Percentiles rank a stretch among this genome's conserved stretches.
Evolutionary conservation across 1,284 basidiomycete species (phyloP).

Genomic region (Cryptococcus hybrid): DNA sequence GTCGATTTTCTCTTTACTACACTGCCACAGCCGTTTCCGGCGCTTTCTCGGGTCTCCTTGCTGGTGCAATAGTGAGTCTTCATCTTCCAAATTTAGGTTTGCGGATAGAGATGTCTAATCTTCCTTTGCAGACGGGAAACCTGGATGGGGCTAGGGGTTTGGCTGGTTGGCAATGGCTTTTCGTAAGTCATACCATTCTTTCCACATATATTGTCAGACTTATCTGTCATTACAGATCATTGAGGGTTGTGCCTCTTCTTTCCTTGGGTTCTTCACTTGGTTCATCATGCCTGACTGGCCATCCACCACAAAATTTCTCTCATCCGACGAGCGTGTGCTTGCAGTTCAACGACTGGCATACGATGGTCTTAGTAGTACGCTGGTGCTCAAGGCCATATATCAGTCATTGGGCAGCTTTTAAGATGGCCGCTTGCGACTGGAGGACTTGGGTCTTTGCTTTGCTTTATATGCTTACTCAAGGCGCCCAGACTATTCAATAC

Average conservation of each 20-base stretch:
- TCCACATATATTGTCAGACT: no score
- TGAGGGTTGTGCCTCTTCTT: conserved; percentile 42
- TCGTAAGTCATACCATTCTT: conserved; percentile 8
- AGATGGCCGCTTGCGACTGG: conserved; percentile 41
- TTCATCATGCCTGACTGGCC: conserved; percentile 48
- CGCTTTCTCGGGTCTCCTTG: conserved; percentile 50
- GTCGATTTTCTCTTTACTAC: conserved; percentile 45
- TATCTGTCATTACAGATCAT: conserved; percentile 16
- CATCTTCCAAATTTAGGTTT: background rate
- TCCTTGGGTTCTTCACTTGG: conserved; percentile 34
- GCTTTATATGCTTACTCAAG: conserved; percentile 49
- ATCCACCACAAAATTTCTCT: conserved; percentile 51
- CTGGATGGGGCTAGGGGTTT: conserved; percentile 43
- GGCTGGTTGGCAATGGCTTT: conserved; percentile 48
- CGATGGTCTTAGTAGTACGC: conserved; percentile 46
- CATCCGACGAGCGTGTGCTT: conserved; percentile 49
- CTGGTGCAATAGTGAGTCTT: conserved; percentile 39
- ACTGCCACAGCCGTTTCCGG: conserved; percentile 49
- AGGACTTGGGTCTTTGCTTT: conserved; percentile 45
- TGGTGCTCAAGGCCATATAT: conserved; percentile 31
- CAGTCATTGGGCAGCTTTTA: conserved; percentile 47
- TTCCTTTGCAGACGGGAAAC: conserved; percentile 24
- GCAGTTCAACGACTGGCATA: conserved; percentile 50
- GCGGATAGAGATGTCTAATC: background rate
- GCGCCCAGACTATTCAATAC: conserved; percentile 54